Conservation (phyloP, 1,284 basidiomycete species). For the Fomitopsis betulina region DNA sequence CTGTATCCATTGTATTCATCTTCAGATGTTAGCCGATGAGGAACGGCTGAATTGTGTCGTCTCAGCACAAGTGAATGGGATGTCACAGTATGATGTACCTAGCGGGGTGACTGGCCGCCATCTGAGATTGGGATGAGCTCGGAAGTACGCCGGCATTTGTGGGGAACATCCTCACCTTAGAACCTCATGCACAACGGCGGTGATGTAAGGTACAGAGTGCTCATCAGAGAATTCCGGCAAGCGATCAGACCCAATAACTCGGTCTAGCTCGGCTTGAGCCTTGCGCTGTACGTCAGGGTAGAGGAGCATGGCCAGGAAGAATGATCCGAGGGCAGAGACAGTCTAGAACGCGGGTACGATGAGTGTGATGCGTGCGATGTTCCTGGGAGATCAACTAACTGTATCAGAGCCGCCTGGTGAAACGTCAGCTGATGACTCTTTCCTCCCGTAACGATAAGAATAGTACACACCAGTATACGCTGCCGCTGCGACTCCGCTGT, state of each 20-base stretch:
- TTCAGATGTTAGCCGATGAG: slow-evolving; percentile 28
- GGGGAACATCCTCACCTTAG: slow-evolving; percentile 25
- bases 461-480: slow-evolving; percentile 17
- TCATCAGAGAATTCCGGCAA: slow-evolving; percentile 38
- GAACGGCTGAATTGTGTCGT: slow-evolving; percentile 25
- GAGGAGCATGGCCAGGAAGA: slow-evolving; percentile 35
- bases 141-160: neutral
- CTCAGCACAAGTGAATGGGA: neutral
- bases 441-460: neutral
- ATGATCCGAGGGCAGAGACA: slow-evolving; percentile 22
- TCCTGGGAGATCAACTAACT: slow-evolving; percentile 7
- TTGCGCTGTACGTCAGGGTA: slow-evolving; percentile 34
- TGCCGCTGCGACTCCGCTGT: slow-evolving; percentile 20
- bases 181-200: slow-evolving; percentile 39
- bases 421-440: neutral
- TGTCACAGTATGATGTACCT: slow-evolving; percentile 8
- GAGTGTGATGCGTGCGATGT: neutral
- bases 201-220: slow-evolving; percentile 33
- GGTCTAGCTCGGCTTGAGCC: slow-evolving; percentile 38
- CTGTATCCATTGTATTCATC: slow-evolving; percentile 31
- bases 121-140: slow-evolving; percentile 3
- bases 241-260: slow-evolving; percentile 32
- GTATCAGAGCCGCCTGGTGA: slow-evolving; percentile 20
- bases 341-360: slow-evolving; percentile 15
- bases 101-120: slow-evolving; percentile 23